Conservation (phyloP, 1,284 basidiomycete species). For the Boletellus sp. region DNA sequence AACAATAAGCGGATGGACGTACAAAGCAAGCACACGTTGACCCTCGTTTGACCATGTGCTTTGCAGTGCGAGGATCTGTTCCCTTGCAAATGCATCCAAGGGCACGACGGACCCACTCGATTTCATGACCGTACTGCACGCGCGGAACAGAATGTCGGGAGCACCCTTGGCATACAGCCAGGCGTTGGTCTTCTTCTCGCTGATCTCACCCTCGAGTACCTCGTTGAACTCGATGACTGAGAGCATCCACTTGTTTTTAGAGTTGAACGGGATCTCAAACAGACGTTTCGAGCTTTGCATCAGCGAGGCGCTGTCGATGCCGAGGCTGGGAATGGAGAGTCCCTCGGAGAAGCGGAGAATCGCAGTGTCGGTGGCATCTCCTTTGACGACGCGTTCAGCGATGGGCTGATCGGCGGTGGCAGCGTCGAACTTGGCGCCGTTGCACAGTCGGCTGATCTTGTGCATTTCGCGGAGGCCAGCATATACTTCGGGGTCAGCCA, state of each 20-base stretch:
- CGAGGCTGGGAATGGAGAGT: conserved; percentile 29
- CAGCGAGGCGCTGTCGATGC: conserved; percentile 24
- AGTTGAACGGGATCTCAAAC: conserved; percentile 57
- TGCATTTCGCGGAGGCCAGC: conserved; percentile 36
- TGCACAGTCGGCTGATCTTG: conserved; percentile 54
- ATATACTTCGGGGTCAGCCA: conserved; percentile 9
- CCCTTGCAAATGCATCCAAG: conserved; percentile 30
- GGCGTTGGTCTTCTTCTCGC: conserved; percentile 16
- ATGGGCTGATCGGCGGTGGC: conserved; percentile 34
- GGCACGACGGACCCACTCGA: conserved; percentile 36
- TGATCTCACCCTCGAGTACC: conserved; percentile 6
- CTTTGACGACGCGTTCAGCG: conserved; percentile 47
- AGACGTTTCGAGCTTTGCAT: conserved; percentile 30
- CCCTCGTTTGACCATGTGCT: conserved; percentile 53
- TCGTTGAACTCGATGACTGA: conserved; percentile 32
- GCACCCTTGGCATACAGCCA: conserved; percentile 55
- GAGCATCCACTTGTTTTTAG: conserved; percentile 67
- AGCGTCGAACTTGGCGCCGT: conserved; percentile 55
- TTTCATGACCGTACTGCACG: conserved; percentile 41
- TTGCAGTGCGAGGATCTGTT: conserved; percentile 39
- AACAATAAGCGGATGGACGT: conserved; percentile 4
- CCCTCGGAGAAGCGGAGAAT: conserved; percentile 58
- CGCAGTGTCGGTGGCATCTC: conserved; percentile 64
- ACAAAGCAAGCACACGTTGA: conserved; percentile 58
- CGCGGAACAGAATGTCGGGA: conserved; percentile 54